phyloP scores from a whole-genome alignment of 257 asterid species.

The Jasminum sambac region DNA sequence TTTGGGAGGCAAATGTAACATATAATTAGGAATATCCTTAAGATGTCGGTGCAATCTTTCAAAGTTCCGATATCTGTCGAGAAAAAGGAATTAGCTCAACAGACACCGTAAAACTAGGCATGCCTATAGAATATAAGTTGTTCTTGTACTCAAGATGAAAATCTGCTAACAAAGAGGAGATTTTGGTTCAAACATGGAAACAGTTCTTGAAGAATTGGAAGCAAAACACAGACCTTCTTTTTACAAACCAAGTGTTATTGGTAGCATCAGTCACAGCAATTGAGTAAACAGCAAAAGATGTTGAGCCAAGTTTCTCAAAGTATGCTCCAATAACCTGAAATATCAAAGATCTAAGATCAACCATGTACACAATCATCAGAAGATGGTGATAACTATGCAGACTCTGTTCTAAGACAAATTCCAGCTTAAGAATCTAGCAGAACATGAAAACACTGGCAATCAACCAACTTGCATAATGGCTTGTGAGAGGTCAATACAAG shows the following conservation, averaged over 20 bases:
- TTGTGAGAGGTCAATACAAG: background rate
- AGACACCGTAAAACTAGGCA: conserved; percentile 8
- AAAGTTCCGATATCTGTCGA: conserved; percentile 78
- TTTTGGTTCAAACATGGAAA: background rate
- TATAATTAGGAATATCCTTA: conserved; percentile 88
- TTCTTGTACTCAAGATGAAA: background rate
- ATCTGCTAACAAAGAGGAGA: conserved; percentile 9
- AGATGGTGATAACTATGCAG: conserved; percentile 14
- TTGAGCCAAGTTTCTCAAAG: conserved; percentile 88
- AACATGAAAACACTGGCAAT: background rate
- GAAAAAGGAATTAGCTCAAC: conserved; percentile 26
- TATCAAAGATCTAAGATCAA: conserved; percentile 35
- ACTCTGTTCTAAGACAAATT: conserved; percentile 20
- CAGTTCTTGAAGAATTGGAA: conserved; percentile 15
- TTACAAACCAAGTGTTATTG: conserved; percentile 76
- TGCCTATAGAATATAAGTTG: conserved; percentile 10
- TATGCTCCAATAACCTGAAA: conserved; percentile 83
- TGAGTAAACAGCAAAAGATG: conserved; percentile 84
- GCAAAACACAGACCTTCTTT: conserved; percentile 63
- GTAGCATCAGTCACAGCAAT: conserved; percentile 81
- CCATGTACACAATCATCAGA: conserved; percentile 24
- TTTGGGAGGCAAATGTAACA: conserved; percentile 90
- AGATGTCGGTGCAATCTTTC: conserved; percentile 89
- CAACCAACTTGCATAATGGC: background rate
- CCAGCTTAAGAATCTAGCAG: conserved; percentile 10